Evolutionary conservation across 2,329 filamentous ascomycete species (phyloP), one percentile per base, ranked within the genome.

Genomic region (Alternaria alternata): DNA sequence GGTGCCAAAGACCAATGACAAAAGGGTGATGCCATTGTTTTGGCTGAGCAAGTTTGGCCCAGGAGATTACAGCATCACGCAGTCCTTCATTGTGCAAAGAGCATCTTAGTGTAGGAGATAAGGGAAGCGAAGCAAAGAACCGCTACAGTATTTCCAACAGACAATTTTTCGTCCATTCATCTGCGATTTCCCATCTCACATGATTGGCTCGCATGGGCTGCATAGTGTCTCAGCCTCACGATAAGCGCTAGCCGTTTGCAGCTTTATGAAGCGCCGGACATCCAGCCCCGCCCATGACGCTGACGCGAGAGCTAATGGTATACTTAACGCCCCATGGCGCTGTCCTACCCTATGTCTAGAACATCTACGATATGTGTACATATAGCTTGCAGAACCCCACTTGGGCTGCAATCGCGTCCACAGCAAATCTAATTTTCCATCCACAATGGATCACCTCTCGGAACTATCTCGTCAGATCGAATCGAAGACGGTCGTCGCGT

Each of bases 81-180:
- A n/a, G n/a, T n/a, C n/a, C n/a, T n/a, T n/a, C n/a, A n/a, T n/a
- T n/a, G n/a, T 24, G 24, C 24, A 24, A 24, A 24, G 6, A 1
- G 24, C 7, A 24, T 24, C 24, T 7, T 24, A 18, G 1, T 1
- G 18, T 18, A 18, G 1, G 2, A 18, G 2, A 18, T 18, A 18
- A 18, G 1, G 2, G 1, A 18, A 18, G 18, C 18, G 18, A 18
- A 2, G 2, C 18, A 24, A 24, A 24, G 5, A 24, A 7, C 24
- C 6, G 0, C 22, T 3, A 0, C 9, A 30, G 28, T 30, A 5
- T 3, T 30, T 11, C 9, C 0, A 11, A 30, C 4, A 5, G 0
- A 3, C 9, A 12, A 2, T 30, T 11, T 9, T 4, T 4, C 14
- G 2, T 6, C 4, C 7, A 12, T 14, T 2, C 12, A 2, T 5